A percentile compares a stretch with the other conserved stretches of the same genome.
These are phyloP conservation scores for Chlorella sp. DNA, from an alignment of 139 green algal genomes.

Conservation along the genomic window DNA sequence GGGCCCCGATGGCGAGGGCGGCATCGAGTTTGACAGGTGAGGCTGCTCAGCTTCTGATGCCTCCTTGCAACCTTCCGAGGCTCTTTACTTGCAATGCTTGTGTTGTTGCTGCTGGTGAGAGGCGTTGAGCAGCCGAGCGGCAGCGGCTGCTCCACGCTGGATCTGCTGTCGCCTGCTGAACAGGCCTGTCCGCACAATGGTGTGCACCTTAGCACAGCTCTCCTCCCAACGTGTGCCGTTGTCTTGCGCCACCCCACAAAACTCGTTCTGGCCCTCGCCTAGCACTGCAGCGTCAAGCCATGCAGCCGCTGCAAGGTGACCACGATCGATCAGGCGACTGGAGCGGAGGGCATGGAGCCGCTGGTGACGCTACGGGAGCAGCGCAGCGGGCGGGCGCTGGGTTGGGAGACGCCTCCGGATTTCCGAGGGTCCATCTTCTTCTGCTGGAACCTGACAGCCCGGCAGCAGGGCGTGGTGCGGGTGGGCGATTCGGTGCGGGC, in stretches of 20 bases:
- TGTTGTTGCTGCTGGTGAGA: too few relatives aligned
- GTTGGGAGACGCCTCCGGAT: conserved; percentile 30
- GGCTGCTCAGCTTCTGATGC: too few relatives aligned
- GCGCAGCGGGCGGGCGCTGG: conserved; percentile 53
- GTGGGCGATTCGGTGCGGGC: neutral
- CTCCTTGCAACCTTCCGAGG: too few relatives aligned
- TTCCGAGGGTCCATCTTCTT: conserved; percentile 62
- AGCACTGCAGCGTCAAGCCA: conserved; percentile 68
- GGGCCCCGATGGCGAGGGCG: neutral
- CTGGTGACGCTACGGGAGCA: conserved; percentile 56
- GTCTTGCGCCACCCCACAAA: too few relatives aligned
- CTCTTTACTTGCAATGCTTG: too few relatives aligned
- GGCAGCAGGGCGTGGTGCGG: conserved; percentile 1
- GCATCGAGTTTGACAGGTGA: conserved; percentile 46
- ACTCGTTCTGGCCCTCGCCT: too few relatives aligned
- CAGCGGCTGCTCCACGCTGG: too few relatives aligned
- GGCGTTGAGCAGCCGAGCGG: too few relatives aligned
- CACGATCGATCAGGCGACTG: conserved; percentile 77
- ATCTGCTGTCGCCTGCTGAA: too few relatives aligned
- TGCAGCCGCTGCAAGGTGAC: conserved; percentile 76
- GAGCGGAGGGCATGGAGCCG: conserved; percentile 65
- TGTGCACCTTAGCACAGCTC: too few relatives aligned
- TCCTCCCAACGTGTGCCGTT: too few relatives aligned
- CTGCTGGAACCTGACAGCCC: conserved; percentile 33
- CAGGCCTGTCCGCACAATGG: too few relatives aligned